A percentile compares a stretch with the other conserved stretches of the same genome.
These are phyloP conservation scores for Metarhizium robertsii DNA, from an alignment of 2,329 filamentous ascomycete genomes.

Conservation along the genomic window DNA sequence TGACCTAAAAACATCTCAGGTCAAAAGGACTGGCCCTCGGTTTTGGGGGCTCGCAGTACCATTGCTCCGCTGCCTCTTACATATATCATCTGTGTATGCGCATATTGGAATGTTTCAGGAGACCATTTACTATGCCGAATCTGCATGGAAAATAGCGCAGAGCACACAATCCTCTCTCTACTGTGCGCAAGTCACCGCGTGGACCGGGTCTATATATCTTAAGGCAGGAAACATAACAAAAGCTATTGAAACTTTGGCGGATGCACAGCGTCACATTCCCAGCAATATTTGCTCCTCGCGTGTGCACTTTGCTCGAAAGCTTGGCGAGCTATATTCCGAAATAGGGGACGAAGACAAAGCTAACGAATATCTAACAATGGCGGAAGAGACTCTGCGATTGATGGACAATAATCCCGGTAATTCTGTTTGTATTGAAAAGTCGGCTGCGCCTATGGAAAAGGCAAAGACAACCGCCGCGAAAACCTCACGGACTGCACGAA, in stretches of 20 bases:
- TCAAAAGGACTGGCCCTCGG: conserved; percentile 36
- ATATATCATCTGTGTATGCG: conserved; percentile 69
- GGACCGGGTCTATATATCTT: conserved; percentile 45
- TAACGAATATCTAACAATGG: conserved; percentile 33
- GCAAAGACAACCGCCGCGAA: conserved; percentile 11
- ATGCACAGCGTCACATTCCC: conserved; percentile 43
- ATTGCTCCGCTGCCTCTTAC: conserved; percentile 60
- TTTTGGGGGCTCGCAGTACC: conserved; percentile 75
- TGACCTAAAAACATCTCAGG: conserved; percentile 13
- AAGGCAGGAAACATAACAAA: conserved; percentile 50
- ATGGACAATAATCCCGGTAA: conserved; percentile 16
- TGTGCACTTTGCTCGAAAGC: conserved; percentile 39
- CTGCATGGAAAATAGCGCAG: conserved; percentile 67
- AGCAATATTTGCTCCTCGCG: conserved; percentile 26
- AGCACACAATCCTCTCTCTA: conserved; percentile 55
- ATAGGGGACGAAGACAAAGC: conserved; percentile 35
- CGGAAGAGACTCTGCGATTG: conserved; percentile 35
- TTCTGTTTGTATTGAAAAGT: conserved; percentile 4
- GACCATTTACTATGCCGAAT: conserved; percentile 78
- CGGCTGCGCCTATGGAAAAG: conserved; percentile 2
- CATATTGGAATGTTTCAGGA: conserved; percentile 83
- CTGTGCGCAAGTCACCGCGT: conserved; percentile 42
- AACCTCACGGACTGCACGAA: background rate
- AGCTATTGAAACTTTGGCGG: conserved; percentile 44
- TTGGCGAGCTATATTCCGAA: conserved; percentile 47